Percentiles rank a stretch among this genome's conserved stretches.
phyloP scores from a whole-genome alignment of 768 basidiomycete species.

The Pilatotrama ljubarskyi region DNA sequence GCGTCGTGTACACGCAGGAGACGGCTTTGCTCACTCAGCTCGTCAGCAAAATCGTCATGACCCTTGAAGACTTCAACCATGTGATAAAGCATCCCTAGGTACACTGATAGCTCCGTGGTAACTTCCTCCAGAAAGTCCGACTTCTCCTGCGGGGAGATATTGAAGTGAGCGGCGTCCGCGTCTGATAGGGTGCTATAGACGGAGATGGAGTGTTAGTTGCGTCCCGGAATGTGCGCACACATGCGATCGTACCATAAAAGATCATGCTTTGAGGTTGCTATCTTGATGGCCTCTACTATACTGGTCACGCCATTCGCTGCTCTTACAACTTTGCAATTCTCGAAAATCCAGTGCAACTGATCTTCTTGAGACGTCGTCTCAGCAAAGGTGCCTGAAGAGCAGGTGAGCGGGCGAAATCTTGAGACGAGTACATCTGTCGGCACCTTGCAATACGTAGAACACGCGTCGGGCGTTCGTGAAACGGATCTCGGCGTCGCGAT shows the following conservation, averaged over 20 bases:
- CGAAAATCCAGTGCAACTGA: slow-evolving; percentile 93
- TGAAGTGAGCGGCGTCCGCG: slow-evolving; percentile 67
- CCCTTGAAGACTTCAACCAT: slow-evolving; percentile 91
- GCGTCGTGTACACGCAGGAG: slow-evolving; percentile 19
- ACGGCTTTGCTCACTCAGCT: slow-evolving; percentile 72
- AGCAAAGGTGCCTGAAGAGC: slow-evolving; percentile 73
- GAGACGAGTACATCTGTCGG: slow-evolving; percentile 13
- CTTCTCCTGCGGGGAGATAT: slow-evolving; percentile 68
- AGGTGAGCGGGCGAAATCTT: slow-evolving; percentile 6
- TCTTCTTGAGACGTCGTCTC: slow-evolving; percentile 92
- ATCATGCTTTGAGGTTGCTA: slow-evolving; percentile 86
- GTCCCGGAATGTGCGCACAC: slow-evolving; percentile 1
- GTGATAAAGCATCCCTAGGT: slow-evolving; percentile 93
- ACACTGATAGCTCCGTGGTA: slow-evolving; percentile 89
- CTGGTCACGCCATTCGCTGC: slow-evolving; percentile 78
- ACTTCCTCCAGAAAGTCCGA: slow-evolving; percentile 86
- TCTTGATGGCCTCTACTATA: slow-evolving; percentile 87
- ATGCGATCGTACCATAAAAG: slow-evolving; percentile 58
- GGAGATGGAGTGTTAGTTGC: not conserved
- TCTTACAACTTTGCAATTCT: slow-evolving; percentile 87
- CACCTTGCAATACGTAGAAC: slow-evolving; percentile 92
- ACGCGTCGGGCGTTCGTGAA: slow-evolving; percentile 85
- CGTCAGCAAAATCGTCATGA: slow-evolving; percentile 93
- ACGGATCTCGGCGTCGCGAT: slow-evolving; percentile 78
- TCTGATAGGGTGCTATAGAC: slow-evolving; percentile 68